These are phyloP conservation scores for Pisolithus marmoratus DNA, from an alignment of 768 basidiomycete genomes.

Conservation along the genomic window DNA sequence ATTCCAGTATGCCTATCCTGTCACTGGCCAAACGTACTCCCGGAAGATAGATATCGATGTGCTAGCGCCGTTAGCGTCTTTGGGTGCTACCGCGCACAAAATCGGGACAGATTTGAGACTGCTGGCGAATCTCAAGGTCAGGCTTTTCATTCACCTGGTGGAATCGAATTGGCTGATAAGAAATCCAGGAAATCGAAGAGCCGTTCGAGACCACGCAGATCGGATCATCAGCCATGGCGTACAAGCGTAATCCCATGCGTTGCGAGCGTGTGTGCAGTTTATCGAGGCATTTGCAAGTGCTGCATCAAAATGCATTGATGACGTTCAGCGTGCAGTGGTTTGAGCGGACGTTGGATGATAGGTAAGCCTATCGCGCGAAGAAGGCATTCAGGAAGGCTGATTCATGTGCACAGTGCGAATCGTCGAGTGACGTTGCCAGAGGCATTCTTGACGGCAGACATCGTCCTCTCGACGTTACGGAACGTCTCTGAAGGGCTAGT, in stretches of 20 bases:
- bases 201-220: constrained; percentile 63
- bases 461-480: constrained; percentile 90
- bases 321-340: constrained; percentile 97
- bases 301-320: constrained; percentile 96
- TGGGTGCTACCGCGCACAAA: constrained; percentile 96
- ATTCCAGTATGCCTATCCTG: constrained; percentile 92
- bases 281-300: constrained; percentile 90
- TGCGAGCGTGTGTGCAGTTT: constrained; percentile 96
- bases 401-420: constrained; percentile 63
- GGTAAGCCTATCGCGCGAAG: constrained; percentile 34
- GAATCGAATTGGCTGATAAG: no score
- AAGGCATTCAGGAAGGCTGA: neutral
- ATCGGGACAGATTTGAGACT: constrained; percentile 94
- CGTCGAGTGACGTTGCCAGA: constrained; percentile 95
- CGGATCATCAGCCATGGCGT: constrained; percentile 96
- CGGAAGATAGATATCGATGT: constrained; percentile 96
- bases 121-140: constrained; percentile 86
- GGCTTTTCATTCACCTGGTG: neutral
- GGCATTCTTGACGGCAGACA: constrained; percentile 95
- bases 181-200: no score
- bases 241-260: constrained; percentile 99
- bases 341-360: constrained; percentile 96
- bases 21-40: constrained; percentile 98
- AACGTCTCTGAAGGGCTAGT: constrained; percentile 98
- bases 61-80: constrained; percentile 79